phyloP scores from a whole-genome alignment of 129 eudicot genomes.

The Centella asiatica region DNA sequence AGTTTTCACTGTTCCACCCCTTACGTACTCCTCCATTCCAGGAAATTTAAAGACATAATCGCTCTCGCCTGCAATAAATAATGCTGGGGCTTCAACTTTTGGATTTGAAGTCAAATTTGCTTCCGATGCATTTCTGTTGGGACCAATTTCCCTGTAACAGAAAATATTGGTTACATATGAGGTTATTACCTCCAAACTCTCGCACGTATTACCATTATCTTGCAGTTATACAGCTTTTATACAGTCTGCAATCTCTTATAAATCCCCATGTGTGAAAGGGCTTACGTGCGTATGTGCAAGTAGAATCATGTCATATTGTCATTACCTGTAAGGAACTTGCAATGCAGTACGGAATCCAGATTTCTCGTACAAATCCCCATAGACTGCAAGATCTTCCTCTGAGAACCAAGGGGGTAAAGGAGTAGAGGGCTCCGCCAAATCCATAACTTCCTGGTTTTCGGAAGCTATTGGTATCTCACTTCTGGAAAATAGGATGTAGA shows the following conservation, averaged over 20 bases:
- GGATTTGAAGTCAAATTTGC: conserved; percentile 1
- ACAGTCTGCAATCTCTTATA: too few relatives aligned
- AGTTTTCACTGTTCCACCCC: conserved; percentile 27
- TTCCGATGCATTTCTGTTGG: not conserved
- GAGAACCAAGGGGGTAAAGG: conserved; percentile 51
- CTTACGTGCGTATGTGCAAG: too few relatives aligned
- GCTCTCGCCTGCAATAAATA: conserved; percentile 20
- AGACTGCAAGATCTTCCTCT: conserved; percentile 40
- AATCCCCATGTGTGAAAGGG: too few relatives aligned
- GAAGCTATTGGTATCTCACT: conserved; percentile 45
- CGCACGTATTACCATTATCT: too few relatives aligned
- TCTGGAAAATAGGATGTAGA: conserved; percentile 43
- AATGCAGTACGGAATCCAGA: conserved; percentile 49
- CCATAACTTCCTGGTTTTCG: conserved; percentile 48
- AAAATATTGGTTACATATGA: too few relatives aligned
- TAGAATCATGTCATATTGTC: too few relatives aligned
- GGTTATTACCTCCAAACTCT: too few relatives aligned
- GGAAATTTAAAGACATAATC: conserved; percentile 26
- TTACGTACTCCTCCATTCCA: conserved; percentile 18
- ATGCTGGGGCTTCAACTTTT: conserved; percentile 16
- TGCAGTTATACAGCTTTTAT: too few relatives aligned
- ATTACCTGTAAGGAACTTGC: conserved; percentile 57
- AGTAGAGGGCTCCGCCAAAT: conserved; percentile 39
- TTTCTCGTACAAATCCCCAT: conserved; percentile 34
- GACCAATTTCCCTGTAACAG: not conserved